These are phyloP conservation scores for Quercus gilva DNA, from an alignment of 306 rosid species.

Conservation along the genomic window DNA sequence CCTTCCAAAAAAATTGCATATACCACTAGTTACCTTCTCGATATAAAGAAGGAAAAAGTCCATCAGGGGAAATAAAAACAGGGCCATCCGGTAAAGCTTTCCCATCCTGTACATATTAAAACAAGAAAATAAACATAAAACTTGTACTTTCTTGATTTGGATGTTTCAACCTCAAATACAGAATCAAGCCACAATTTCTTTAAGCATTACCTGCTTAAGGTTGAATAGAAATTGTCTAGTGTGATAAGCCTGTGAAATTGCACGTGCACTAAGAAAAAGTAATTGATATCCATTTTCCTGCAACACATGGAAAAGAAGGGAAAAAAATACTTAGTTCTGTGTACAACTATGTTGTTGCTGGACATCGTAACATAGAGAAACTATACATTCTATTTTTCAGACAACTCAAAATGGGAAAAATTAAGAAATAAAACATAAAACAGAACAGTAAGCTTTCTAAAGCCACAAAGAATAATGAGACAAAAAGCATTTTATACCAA, in stretches of 20 bases:
- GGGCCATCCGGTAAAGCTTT: conserved; percentile 94
- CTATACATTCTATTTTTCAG: conserved; percentile 1
- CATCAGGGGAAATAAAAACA: conserved; percentile 95
- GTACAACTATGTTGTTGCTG: not conserved
- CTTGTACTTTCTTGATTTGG: not conserved
- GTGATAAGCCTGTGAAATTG: conserved; percentile 86
- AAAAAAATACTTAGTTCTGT: not conserved
- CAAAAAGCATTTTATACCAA: not conserved
- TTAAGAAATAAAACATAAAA: not conserved
- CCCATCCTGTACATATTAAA: conserved; percentile 62
- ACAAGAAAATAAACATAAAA: conserved; percentile 17
- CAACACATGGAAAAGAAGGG: conserved; percentile 23
- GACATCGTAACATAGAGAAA: not conserved
- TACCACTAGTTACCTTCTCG: conserved; percentile 71
- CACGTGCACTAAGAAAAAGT: conserved; percentile 96
- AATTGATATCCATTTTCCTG: conserved; percentile 97
- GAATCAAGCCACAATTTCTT: conserved; percentile 12
- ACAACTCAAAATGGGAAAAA: conserved; percentile 7
- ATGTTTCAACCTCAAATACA: conserved; percentile 13
- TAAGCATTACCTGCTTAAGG: conserved; percentile 78
- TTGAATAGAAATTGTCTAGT: conserved; percentile 87
- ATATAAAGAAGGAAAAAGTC: conserved; percentile 90
- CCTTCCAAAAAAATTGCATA: conserved; percentile 50
- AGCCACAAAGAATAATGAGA: not conserved
- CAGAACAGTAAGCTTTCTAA: not conserved